Conservation (phyloP, 345 rosid species). For the Dovyalis caffra region DNA sequence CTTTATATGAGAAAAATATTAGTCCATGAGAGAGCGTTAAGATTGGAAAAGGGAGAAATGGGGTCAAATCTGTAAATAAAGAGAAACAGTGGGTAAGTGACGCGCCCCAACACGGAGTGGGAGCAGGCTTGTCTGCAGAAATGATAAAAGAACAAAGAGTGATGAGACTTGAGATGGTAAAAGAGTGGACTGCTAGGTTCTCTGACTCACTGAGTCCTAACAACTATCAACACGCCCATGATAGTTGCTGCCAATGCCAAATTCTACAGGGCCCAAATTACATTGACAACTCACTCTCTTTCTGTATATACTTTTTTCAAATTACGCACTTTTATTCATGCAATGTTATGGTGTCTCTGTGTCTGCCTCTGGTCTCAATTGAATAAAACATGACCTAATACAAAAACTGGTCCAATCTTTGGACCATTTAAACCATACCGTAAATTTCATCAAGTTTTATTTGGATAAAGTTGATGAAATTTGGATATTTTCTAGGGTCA, state of each 20-base stretch:
- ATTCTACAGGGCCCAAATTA: constrained; percentile 16
- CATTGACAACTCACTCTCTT: constrained; percentile 10
- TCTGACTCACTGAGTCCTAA: constrained; percentile 59
- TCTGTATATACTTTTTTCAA: not conserved
- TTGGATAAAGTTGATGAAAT: not conserved
- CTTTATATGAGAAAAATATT: too few relatives aligned
- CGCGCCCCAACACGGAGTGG: not conserved
- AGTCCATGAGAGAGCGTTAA: too few relatives aligned
- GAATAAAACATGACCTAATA: not conserved
- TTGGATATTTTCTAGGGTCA: not conserved
- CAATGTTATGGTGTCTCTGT: not conserved
- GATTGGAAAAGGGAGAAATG: too few relatives aligned
- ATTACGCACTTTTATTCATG: not conserved
- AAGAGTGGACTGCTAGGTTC: constrained; percentile 35
- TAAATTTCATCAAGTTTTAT: not conserved
- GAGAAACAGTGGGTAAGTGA: not conserved
- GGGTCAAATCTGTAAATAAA: too few relatives aligned
- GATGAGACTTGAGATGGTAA: constrained; percentile 51
- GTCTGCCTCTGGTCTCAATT: not conserved
- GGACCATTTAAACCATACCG: constrained; percentile 6
- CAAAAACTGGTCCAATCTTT: constrained; percentile 13
- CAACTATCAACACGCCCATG: constrained; percentile 60
- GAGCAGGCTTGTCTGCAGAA: not conserved
- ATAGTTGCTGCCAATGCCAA: constrained; percentile 49
- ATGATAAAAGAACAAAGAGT: constrained; percentile 31